A percentile compares a stretch with the other conserved stretches of the same genome.
phyloP scores from a whole-genome alignment of 1,139 yeast species.

The Eremothecium sinecaudum region DNA sequence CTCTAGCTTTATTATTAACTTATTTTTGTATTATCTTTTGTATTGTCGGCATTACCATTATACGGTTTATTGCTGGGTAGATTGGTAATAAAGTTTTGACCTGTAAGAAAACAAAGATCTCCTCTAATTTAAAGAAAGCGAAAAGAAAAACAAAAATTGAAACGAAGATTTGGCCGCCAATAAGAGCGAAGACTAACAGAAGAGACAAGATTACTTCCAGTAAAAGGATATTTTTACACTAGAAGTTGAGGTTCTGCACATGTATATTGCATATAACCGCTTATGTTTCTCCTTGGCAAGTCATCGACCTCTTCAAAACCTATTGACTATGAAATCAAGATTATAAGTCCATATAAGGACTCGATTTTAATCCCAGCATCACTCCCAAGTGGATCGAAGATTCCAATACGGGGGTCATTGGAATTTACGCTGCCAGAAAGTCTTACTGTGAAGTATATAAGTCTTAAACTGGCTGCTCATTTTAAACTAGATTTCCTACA shows the following conservation, averaged over 20 bases:
- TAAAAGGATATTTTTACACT: no score
- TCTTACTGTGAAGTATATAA: constrained; percentile 40
- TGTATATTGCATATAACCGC: no score
- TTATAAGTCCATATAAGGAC: constrained; percentile 47
- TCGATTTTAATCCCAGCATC: constrained; percentile 47
- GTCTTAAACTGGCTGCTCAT: constrained; percentile 43
- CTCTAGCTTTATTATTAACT: neutral
- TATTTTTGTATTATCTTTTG: neutral
- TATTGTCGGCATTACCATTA: neutral
- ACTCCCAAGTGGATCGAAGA: constrained; percentile 47
- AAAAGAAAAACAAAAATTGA: no score
- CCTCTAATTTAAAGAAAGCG: no score
- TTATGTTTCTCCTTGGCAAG: constrained; percentile 10
- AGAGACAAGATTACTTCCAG: no score
- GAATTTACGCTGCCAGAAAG: constrained; percentile 48
- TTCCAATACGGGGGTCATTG: constrained; percentile 47
- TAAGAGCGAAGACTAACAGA: no score
- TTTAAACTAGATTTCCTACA: constrained; percentile 47
- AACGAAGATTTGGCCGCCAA: no score
- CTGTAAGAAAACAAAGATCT: no score
- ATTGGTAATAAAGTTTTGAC: neutral
- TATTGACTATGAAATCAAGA: constrained; percentile 29
- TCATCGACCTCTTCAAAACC: constrained; percentile 13
- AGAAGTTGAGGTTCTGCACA: no score
- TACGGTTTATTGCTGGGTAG: neutral